Evolutionary conservation across 2,329 filamentous ascomycete species (phyloP).

Genomic region (Fusarium tupiense): DNA sequence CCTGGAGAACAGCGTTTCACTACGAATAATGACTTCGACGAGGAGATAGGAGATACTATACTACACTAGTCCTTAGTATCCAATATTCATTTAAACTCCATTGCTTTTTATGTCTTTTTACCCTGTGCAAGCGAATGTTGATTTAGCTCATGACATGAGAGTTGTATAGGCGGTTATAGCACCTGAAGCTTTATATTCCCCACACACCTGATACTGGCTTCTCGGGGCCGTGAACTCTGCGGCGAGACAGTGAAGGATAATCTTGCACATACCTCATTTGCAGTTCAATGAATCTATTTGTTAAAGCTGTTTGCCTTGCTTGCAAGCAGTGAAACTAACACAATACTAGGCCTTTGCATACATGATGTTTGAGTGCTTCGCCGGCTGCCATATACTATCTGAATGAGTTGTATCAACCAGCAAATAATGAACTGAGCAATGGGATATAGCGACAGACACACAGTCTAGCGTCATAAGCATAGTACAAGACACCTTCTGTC

Average conservation of each 20-base stretch:
- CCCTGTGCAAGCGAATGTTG: neutral
- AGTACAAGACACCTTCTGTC: neutral
- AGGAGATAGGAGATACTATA: neutral
- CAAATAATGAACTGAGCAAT: neutral
- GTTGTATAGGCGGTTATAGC: neutral
- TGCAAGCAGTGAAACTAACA: neutral
- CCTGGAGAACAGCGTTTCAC: slow-evolving; percentile 26
- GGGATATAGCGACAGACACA: neutral
- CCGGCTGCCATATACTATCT: slow-evolving; percentile 14
- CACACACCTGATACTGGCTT: neutral
- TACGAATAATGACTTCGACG: slow-evolving; percentile 11
- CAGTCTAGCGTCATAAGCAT: neutral
- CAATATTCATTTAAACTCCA: neutral
- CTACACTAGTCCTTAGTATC: neutral
- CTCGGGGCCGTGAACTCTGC: neutral
- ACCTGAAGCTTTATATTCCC: neutral
- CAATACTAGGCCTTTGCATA: slow-evolving; percentile 23
- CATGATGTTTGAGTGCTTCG: slow-evolving; percentile 25
- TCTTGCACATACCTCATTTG: neutral
- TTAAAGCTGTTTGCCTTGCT: neutral
- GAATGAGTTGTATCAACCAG: slow-evolving; percentile 1
- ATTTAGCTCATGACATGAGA: neutral
- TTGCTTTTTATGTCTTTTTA: slow-evolving; percentile 10
- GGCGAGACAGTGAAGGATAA: neutral
- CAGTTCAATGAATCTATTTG: neutral